Evolutionary conservation across 768 basidiomycete genomes (phyloP), one percentile per base, ranked within the genome.

Genomic region (Boletus insuetus): DNA sequence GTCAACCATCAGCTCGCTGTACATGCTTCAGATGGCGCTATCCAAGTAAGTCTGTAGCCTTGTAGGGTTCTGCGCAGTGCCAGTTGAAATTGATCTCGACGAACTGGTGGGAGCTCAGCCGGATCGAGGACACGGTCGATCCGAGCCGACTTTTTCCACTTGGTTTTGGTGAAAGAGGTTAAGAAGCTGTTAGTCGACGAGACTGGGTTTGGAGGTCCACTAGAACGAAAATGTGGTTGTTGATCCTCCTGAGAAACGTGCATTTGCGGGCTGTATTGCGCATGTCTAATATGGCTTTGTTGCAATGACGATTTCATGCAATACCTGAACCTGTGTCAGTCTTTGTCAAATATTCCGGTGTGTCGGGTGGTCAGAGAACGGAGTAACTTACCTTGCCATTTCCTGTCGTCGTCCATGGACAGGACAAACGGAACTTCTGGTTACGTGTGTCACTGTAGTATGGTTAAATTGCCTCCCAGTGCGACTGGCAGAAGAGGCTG

Each of bases 181-280:
- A 16, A 73, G 65, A 5, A 74, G 64, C 6, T 69, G 61, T 17
- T 74, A 73, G 46, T 72, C 63, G 46, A 74, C 60, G 26, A 74
- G 57, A 6, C 29, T 58, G 59, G 73, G 74, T 16, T 59, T 63
- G 34, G 51, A 60, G 9, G 63, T 47, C 73, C 70, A 73, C 29
- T 67, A 62, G 9, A 32, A 49, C 1, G 73, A 73, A 1, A 74
- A 62, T 1, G 17, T 20, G 7, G 58, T 63, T 3, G 49, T 54
- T 1, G 61, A 63, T n/a, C 52, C 46, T 3, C 59, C 48, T 17
- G 62, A 59, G 26, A 59, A 51, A 32, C 63, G 61, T 4, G 37
- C 24, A 11, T 63, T 63, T 0, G 50, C 39, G 20, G 49, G 37
- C 3, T 26, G 51, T 19, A 6, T 19, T 1, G 49, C 13, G 14